A percentile compares a stretch with the other conserved stretches of the same genome.
Evolutionary conservation across 1,139 yeast genomes (phyloP).

Genomic region (Kodamaea sp.): DNA sequence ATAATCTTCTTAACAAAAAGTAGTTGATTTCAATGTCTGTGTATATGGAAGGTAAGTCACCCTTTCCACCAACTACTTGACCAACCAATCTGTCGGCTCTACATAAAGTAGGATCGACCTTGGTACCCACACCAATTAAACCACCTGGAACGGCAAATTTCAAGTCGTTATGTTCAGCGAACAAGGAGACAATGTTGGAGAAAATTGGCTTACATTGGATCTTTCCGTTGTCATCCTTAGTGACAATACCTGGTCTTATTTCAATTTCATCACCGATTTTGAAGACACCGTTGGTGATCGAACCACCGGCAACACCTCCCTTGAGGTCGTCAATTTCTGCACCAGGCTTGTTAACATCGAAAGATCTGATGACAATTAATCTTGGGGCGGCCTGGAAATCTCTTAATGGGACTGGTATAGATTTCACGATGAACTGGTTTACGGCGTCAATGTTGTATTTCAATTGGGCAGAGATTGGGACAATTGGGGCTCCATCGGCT

Average conservation of each 20-base stretch:
- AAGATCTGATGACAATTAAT: slow-evolving; percentile 95
- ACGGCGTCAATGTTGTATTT: slow-evolving; percentile 98
- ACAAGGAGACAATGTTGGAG: slow-evolving; percentile 88
- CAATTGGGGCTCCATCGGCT: slow-evolving; percentile 98
- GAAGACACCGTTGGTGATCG: slow-evolving; percentile 95
- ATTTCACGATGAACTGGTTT: slow-evolving; percentile 91
- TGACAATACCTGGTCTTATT: slow-evolving; percentile 97
- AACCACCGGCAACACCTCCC: slow-evolving; percentile 99
- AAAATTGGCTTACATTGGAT: slow-evolving; percentile 95
- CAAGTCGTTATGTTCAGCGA: slow-evolving; percentile 96
- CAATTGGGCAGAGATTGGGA: slow-evolving; percentile 98
- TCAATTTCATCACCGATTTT: slow-evolving; percentile 97
- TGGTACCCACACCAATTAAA: slow-evolving; percentile 98
- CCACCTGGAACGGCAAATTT: slow-evolving; percentile 99
- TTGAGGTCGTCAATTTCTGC: slow-evolving; percentile 94
- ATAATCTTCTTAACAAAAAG: slow-evolving; percentile 91
- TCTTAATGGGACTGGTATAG: slow-evolving; percentile 94
- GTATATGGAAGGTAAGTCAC: slow-evolving; percentile 92
- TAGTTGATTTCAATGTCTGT: slow-evolving; percentile 97
- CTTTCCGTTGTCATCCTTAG: slow-evolving; percentile 89
- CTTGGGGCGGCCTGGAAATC: slow-evolving; percentile 94
- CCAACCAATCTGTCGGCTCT: slow-evolving; percentile 99
- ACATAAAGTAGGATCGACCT: slow-evolving; percentile 97
- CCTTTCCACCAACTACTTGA: slow-evolving; percentile 97
- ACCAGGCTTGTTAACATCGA: slow-evolving; percentile 99